Conservation (phyloP, 1,284 basidiomycete genomes). For the Grifola frondosa region DNA sequence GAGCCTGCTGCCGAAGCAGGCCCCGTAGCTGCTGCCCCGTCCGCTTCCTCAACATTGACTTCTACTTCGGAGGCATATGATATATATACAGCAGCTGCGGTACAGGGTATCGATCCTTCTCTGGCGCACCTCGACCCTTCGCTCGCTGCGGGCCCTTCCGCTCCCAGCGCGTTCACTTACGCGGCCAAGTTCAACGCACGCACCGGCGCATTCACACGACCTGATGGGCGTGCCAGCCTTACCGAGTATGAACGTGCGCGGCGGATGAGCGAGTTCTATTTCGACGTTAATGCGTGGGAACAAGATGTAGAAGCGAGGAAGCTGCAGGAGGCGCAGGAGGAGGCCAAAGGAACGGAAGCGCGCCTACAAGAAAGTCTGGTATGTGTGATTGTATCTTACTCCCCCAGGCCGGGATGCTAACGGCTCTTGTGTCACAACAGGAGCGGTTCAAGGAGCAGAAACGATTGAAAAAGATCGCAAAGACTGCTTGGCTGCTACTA, state of each 20-base stretch:
- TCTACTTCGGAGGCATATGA: slow-evolving; percentile 38
- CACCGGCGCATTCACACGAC: slow-evolving; percentile 74
- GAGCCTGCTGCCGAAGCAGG: slow-evolving; percentile 17
- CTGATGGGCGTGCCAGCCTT: slow-evolving; percentile 68
- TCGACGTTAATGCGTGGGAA: slow-evolving; percentile 85
- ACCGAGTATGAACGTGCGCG: slow-evolving; percentile 83
- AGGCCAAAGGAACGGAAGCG: slow-evolving; percentile 66
- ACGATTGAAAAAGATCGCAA: slow-evolving; percentile 77
- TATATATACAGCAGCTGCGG: slow-evolving; percentile 61
- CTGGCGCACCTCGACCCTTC: slow-evolving; percentile 81
- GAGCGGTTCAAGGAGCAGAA: slow-evolving; percentile 89
- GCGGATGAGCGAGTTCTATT: slow-evolving; percentile 87
- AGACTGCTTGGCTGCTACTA: slow-evolving; percentile 88
- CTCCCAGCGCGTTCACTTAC: slow-evolving; percentile 47
- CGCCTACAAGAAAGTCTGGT: slow-evolving; percentile 90
- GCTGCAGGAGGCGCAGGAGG: slow-evolving; percentile 52
- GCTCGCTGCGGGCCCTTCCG: slow-evolving; percentile 47
- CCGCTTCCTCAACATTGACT: slow-evolving; percentile 23
- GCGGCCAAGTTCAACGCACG: slow-evolving; percentile 82
- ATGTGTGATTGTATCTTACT: slow-evolving; percentile 30
- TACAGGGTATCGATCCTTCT: slow-evolving; percentile 82
- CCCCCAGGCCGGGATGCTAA: slow-evolving; percentile 15
- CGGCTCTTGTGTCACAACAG: slow-evolving; percentile 47
- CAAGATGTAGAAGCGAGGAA: slow-evolving; percentile 61
- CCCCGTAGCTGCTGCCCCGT: slow-evolving; percentile 22